These are phyloP conservation scores for Yamadazyma spencermartinsiae DNA, from an alignment of 1,139 yeast species.

Conservation along the genomic window DNA sequence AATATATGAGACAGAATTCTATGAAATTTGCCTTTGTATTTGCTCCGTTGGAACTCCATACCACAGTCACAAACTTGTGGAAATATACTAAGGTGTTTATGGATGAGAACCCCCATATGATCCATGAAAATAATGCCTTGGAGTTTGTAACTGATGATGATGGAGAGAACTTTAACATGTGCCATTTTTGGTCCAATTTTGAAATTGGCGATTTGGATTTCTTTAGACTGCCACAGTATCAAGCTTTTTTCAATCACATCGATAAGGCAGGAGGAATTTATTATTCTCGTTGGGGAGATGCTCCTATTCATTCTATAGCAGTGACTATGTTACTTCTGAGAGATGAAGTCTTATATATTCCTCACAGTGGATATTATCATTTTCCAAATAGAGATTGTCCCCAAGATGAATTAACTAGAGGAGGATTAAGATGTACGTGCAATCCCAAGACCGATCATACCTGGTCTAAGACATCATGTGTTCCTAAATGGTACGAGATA, in stretches of 20 bases:
- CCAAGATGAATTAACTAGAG: conserved; percentile 44
- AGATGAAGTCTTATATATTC: conserved; percentile 73
- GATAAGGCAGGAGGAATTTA: conserved; percentile 78
- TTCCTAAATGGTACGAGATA: conserved; percentile 24
- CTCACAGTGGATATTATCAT: conserved; percentile 86
- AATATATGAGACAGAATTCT: conserved; percentile 64
- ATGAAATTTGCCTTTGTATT: conserved; percentile 85
- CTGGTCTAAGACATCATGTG: conserved; percentile 19
- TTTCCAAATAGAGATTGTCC: conserved; percentile 82
- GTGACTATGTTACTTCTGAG: conserved; percentile 67
- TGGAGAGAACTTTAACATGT: conserved; percentile 52
- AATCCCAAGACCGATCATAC: conserved; percentile 23
- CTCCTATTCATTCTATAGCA: conserved; percentile 85
- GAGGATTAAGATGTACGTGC: conserved; percentile 22
- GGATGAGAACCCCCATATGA: conserved; percentile 30
- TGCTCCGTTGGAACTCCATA: conserved; percentile 66
- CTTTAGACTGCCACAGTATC: conserved; percentile 64
- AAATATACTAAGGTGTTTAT: conserved; percentile 66
- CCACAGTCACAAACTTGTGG: conserved; percentile 78
- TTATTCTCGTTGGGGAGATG: conserved; percentile 92
- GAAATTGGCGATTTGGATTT: conserved; percentile 81
- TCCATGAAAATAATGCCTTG: conserved; percentile 23
- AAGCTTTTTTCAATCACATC: conserved; percentile 61
- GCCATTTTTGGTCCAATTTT: conserved; percentile 92
- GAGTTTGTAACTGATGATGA: conserved; percentile 54